Evolutionary conservation across 257 asterid species (phyloP).

Genomic region (Petunia secreta): DNA sequence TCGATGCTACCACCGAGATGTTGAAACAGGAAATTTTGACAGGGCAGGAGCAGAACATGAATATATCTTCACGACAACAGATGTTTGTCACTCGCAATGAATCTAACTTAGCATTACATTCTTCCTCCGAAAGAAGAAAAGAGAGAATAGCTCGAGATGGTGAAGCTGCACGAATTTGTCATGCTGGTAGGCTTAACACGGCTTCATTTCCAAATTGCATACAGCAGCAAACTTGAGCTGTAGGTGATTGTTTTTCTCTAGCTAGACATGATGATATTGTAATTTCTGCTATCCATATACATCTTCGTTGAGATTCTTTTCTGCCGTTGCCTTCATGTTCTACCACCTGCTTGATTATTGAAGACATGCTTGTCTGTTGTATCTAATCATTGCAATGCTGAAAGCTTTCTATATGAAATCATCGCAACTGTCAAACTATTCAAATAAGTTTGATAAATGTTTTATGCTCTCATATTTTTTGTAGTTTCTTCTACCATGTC

Average conservation of each 20-base stretch:
- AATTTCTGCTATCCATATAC: background rate
- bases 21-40: slow-evolving; percentile 38
- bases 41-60: slow-evolving; percentile 30
- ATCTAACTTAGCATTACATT: background rate
- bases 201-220: slow-evolving; percentile 31
- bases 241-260: background rate
- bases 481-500: background rate
- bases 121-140: slow-evolving; percentile 4
- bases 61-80: background rate
- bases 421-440: no score
- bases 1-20: slow-evolving; percentile 27
- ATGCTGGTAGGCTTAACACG: slow-evolving; percentile 22
- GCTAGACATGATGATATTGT: background rate
- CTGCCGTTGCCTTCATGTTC: background rate
- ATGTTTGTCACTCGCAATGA: background rate
- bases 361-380: background rate
- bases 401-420: background rate
- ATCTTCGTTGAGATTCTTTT: background rate
- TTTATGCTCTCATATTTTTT: background rate
- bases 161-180: slow-evolving; percentile 22
- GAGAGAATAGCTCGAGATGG: slow-evolving; percentile 33
- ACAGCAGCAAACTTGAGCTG: slow-evolving; percentile 29
- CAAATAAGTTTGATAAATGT: background rate
- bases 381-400: background rate
- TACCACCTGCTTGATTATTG: background rate